Conservation (phyloP, 495 filamentous ascomycete species). For the Symbiotaphrina buchneri region DNA sequence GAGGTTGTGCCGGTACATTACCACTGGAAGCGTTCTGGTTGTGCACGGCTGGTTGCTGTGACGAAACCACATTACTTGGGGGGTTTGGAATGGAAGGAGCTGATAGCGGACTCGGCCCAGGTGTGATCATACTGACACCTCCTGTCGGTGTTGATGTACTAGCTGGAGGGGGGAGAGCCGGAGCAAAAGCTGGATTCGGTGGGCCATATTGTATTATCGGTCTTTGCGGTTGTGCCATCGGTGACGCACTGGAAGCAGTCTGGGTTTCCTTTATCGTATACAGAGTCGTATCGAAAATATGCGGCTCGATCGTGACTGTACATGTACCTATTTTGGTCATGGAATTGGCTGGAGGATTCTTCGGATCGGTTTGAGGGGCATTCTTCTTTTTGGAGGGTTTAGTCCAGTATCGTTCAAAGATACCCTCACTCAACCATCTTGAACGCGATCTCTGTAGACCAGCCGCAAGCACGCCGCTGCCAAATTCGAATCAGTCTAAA, state of each 20-base stretch:
- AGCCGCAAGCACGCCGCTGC: constrained; percentile 61
- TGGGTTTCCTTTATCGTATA: constrained; percentile 60
- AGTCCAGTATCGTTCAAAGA: constrained; percentile 86
- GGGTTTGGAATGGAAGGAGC: no score
- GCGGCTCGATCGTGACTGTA: constrained; percentile 70
- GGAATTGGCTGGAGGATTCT: constrained; percentile 67
- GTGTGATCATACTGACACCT: no score
- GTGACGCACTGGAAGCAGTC: no score
- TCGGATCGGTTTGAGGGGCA: constrained; percentile 37
- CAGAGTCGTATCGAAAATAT: constrained; percentile 71
- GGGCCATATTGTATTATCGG: constrained; percentile 50
- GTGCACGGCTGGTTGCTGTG: no score
- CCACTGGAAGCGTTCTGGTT: no score
- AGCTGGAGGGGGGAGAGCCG: no score
- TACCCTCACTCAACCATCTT: constrained; percentile 71
- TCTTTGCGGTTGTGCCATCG: constrained; percentile 21
- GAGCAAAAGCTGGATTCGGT: no score
- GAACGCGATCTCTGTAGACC: constrained; percentile 68
- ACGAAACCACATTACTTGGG: no score
- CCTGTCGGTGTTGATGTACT: no score
- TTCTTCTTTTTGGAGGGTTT: constrained; percentile 71
- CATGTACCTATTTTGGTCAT: constrained; percentile 70
- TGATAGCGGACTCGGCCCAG: no score
- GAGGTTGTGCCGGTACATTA: not conserved
- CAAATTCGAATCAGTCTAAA: constrained; percentile 1